phyloP scores from a whole-genome alignment of 2,329 filamentous ascomycete genomes.

The Aspergillus tamarii region DNA sequence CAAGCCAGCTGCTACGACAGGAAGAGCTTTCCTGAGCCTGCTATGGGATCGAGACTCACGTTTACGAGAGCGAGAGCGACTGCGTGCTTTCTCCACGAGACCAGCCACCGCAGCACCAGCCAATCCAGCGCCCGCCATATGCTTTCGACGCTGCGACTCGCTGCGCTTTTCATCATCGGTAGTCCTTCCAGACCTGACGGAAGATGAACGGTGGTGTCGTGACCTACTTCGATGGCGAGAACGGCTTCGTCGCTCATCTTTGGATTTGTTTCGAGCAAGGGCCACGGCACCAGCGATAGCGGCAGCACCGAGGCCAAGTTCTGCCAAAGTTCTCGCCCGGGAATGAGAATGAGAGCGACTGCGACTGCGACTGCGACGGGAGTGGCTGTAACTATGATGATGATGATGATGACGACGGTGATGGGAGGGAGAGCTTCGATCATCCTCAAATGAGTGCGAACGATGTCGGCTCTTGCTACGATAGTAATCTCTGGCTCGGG shows the following conservation, averaged over 20 bases:
- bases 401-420: constrained; percentile 35
- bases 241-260: constrained; percentile 53
- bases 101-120: constrained; percentile 65
- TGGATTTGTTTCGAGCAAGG: constrained; percentile 58
- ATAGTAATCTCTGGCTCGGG: constrained; percentile 53
- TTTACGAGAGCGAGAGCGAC: constrained; percentile 58
- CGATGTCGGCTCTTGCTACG: constrained; percentile 51
- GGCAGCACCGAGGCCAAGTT: constrained; percentile 56
- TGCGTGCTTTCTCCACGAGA: constrained; percentile 61
- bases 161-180: constrained; percentile 36
- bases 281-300: constrained; percentile 64
- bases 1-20: constrained; percentile 63
- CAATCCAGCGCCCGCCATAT: constrained; percentile 64
- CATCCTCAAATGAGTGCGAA: constrained; percentile 45
- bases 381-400: constrained; percentile 32
- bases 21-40: constrained; percentile 59
- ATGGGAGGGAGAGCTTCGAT: constrained; percentile 37
- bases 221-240: constrained; percentile 48
- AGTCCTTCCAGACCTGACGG: constrained; percentile 27
- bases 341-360: constrained; percentile 53
- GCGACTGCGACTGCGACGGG: constrained; percentile 36
- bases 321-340: constrained; percentile 57
- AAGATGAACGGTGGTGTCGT: constrained; percentile 42
- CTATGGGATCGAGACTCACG: constrained; percentile 58
- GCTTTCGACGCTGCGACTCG: constrained; percentile 57